Conservation (phyloP, 352 stramenopile genomes). For the Globisporangium spiculum region DNA sequence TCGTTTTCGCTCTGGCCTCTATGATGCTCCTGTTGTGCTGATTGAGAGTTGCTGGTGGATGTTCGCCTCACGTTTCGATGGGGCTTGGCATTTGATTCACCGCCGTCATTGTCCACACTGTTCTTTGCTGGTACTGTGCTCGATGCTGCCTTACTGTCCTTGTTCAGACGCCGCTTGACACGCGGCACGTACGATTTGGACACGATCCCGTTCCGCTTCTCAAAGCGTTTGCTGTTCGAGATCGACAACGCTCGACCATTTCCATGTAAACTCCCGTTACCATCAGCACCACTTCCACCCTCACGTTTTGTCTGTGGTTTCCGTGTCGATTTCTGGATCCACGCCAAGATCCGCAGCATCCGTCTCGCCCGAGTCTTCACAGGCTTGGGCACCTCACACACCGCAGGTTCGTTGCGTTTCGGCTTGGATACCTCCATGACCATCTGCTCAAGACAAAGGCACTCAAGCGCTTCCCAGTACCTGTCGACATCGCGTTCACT, state of each 20-base stretch:
- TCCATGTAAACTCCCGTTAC: not conserved
- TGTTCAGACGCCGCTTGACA: constrained; percentile 26
- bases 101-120: constrained; percentile 6
- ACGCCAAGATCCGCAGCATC: constrained; percentile 68
- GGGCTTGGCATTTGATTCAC: constrained; percentile 14
- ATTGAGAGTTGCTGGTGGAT: constrained; percentile 5
- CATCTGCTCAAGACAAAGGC: constrained; percentile 77
- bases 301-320: constrained; percentile 28
- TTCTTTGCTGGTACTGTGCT: constrained; percentile 5
- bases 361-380: constrained; percentile 53
- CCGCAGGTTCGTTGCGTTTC: constrained; percentile 43
- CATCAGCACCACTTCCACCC: not conserved
- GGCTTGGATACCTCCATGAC: constrained; percentile 70
- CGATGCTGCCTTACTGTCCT: constrained; percentile 9
- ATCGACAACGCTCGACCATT: constrained; percentile 8
- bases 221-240: not conserved
- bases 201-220: constrained; percentile 59
- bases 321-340: constrained; percentile 62
- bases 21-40: not conserved
- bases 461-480: constrained; percentile 82
- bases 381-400: constrained; percentile 64
- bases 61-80: constrained; percentile 5
- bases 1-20: not conserved
- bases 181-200: constrained; percentile 44
- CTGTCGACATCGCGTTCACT: constrained; percentile 40